phyloP scores from a whole-genome alignment of 2,329 filamentous ascomycete genomes.

The Diaporthe batatas region DNA sequence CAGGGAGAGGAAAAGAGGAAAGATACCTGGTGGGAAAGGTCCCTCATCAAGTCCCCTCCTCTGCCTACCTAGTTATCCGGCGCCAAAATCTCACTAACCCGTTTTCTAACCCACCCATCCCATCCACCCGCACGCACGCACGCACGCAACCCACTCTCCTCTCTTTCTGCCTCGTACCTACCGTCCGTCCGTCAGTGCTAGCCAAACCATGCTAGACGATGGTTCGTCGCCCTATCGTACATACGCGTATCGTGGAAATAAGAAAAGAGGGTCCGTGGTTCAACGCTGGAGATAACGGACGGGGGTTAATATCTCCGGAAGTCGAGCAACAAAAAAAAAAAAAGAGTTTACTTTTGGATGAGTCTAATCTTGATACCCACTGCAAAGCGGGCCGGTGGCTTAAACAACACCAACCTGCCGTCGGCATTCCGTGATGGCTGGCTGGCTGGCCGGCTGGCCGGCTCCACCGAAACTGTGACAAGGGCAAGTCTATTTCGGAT shows the following conservation, averaged over 20 bases:
- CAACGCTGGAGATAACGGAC: slow-evolving; percentile 1
- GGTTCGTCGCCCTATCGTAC: neutral
- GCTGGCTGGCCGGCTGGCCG: too few relatives aligned
- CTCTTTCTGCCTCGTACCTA: too few relatives aligned
- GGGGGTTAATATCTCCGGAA: neutral
- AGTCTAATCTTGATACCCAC: too few relatives aligned
- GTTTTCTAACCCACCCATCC: neutral
- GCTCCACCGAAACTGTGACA: too few relatives aligned
- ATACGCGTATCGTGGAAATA: neutral
- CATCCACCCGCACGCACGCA: too few relatives aligned
- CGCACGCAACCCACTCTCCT: too few relatives aligned
- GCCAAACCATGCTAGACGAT: too few relatives aligned
- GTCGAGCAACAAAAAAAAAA: neutral
- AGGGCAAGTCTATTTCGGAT: neutral
- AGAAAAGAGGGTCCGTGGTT: neutral
- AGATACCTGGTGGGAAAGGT: too few relatives aligned
- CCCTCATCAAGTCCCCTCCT: too few relatives aligned
- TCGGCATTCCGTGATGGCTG: neutral
- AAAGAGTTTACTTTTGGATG: neutral
- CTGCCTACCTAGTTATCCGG: too few relatives aligned
- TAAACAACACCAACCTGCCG: neutral
- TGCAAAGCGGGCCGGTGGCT: too few relatives aligned
- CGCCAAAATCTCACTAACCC: slow-evolving; percentile 19
- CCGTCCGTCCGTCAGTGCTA: neutral
- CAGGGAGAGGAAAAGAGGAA: too few relatives aligned